Evolutionary conservation across 768 basidiomycete species (phyloP), one percentile per base, ranked within the genome.

Genomic region (Trametes villosa): DNA sequence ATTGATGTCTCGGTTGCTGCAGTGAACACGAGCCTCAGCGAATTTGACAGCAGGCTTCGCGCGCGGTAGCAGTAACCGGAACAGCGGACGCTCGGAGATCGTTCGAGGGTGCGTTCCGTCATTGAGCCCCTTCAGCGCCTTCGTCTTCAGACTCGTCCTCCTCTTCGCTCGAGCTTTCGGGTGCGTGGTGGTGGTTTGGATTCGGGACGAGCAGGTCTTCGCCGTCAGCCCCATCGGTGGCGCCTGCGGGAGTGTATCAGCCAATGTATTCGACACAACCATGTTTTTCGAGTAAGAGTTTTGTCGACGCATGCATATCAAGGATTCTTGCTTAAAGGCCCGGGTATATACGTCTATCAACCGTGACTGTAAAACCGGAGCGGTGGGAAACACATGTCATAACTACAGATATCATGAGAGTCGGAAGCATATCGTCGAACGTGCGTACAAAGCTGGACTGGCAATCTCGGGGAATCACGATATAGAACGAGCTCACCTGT

Each of bases 161-260:
- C 13, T 63, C 57, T 26, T 59, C 62, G 27, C 53, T 51, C 4
- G 57, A 59, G 57, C 57, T 63, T 18, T 64, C 59, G 15, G 53
- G 58, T 9, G 33, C 48, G 50, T 59, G 44, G 11, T 59, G 52
- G 62, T 86, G 88, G 66, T 92, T 92, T 1, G 89, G 88, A 70
- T 91, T 92, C 4, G 80, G 79, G 4, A 88, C 76, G 12, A 91
- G 77, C 22, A 91, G 77, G 68, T 92, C 89, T 57, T 84, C 85
- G 20, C 75, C 75, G 9, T 80, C 78, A 42, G 70, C 49, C 55
- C 62, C 47, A 71, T 72, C 52, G 36, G 22, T 38, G 11, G 47
- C 4, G 38, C 36, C 29, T 72, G 61, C 55, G 50, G 36, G 29
- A 15, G 1, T 12, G 29, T 15, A 34, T 54, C 27, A 29, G 55